Conservation (phyloP, 805 yeast species). For the Wickerhamomyces rabaulensis region DNA sequence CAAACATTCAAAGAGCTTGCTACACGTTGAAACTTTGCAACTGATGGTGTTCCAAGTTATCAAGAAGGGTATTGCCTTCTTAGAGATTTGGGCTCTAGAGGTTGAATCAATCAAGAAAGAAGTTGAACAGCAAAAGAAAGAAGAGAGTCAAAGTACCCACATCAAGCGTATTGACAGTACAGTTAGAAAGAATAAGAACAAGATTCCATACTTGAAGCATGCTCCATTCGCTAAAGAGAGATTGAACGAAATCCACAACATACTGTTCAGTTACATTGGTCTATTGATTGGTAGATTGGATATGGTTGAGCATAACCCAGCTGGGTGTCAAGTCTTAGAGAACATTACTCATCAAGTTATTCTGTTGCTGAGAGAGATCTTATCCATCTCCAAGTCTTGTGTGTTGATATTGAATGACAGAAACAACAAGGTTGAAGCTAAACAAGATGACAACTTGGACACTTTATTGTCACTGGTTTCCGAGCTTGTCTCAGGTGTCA, state of each 20-base stretch:
- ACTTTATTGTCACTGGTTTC: slow-evolving; percentile 54
- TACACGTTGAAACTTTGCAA: slow-evolving; percentile 57
- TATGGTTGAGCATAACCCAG: slow-evolving; percentile 65
- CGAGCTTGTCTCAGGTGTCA: slow-evolving; percentile 60
- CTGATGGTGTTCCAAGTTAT: slow-evolving; percentile 62
- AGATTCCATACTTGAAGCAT: slow-evolving; percentile 37
- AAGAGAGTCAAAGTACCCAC: slow-evolving; percentile 4
- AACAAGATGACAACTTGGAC: slow-evolving; percentile 43
- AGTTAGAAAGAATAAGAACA: neutral
- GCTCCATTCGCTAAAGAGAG: slow-evolving; percentile 64
- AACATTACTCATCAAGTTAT: slow-evolving; percentile 64
- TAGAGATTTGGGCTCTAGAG: slow-evolving; percentile 69
- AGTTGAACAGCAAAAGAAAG: slow-evolving; percentile 1
- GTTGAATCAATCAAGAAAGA: slow-evolving; percentile 36
- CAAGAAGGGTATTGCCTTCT: slow-evolving; percentile 57
- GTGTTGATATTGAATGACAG: slow-evolving; percentile 28
- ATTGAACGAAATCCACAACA: slow-evolving; percentile 57
- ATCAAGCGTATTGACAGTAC: slow-evolving; percentile 1
- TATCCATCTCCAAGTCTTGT: slow-evolving; percentile 52
- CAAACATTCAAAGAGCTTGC: slow-evolving; percentile 53
- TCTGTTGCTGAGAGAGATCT: slow-evolving; percentile 54
- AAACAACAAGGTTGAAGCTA: slow-evolving; percentile 15
- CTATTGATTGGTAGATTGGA: slow-evolving; percentile 73
- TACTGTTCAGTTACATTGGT: slow-evolving; percentile 56
- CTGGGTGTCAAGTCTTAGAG: slow-evolving; percentile 66